phyloP scores from a whole-genome alignment of 148 eudicot species.

The Chenopodium berlandieri region DNA sequence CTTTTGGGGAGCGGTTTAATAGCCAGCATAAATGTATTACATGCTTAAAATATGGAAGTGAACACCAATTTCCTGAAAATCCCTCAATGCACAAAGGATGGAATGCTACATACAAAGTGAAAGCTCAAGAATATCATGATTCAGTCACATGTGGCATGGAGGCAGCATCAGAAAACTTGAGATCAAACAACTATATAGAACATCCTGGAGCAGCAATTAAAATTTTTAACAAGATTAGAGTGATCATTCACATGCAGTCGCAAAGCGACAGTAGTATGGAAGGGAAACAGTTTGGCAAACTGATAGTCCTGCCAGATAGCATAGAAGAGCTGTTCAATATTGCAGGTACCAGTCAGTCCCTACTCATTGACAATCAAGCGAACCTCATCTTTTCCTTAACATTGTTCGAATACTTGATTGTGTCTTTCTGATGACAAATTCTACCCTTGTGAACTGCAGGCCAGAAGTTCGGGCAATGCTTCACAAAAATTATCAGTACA shows the following conservation, averaged over 20 bases:
- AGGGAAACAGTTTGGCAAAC: conserved; percentile 43
- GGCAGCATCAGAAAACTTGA: neutral
- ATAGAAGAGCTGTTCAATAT: conserved; percentile 55
- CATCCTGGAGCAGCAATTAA: conserved; percentile 11
- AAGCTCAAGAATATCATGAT: conserved; percentile 9
- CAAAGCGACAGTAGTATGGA: conserved; percentile 15
- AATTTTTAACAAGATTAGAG: conserved; percentile 36
- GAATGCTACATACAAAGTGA: conserved; percentile 1
- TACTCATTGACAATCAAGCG: neutral
- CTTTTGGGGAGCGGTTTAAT: conserved; percentile 22
- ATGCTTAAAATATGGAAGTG: conserved; percentile 1
- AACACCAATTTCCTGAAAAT: conserved; percentile 23
- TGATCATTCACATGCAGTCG: conserved; percentile 59
- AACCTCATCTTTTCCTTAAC: neutral
- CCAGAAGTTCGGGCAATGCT: conserved; percentile 52
- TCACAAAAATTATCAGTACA: conserved; percentile 47
- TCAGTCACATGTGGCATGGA: neutral
- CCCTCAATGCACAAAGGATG: conserved; percentile 7
- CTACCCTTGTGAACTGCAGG: conserved; percentile 50
- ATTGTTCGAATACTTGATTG: neutral
- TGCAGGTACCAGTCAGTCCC: conserved; percentile 45
- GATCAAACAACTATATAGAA: conserved; percentile 13
- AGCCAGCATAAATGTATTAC: conserved; percentile 15
- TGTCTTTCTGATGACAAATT: neutral
- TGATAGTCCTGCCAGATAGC: conserved; percentile 67